Evolutionary conservation across 208 protist species (phyloP).

Genomic region (Wallacemonas collosoma): DNA sequence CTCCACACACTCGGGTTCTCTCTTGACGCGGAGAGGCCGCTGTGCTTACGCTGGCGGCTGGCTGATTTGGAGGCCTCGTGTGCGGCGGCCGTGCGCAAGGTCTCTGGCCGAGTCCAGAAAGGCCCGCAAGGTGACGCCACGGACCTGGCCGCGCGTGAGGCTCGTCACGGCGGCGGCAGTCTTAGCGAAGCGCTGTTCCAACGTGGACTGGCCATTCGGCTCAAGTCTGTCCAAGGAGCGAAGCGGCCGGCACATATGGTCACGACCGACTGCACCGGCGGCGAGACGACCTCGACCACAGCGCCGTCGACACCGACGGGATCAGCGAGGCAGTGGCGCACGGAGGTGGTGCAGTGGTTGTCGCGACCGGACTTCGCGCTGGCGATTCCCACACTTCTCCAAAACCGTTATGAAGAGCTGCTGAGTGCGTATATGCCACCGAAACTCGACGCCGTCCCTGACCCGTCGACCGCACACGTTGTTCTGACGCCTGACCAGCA

Average conservation of each 20-base stretch:
- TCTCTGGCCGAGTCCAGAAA: too few species aligned
- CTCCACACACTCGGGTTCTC: constrained; percentile 64
- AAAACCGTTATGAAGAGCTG: constrained; percentile 56
- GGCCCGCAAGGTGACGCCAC: too few species aligned
- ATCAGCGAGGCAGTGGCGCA: constrained; percentile 37
- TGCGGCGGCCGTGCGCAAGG: too few species aligned
- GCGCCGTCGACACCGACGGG: not conserved
- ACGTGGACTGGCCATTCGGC: not conserved
- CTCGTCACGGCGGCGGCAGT: too few species aligned
- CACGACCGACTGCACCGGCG: too few species aligned
- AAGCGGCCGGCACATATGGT: not conserved
- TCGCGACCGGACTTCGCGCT: constrained; percentile 50
- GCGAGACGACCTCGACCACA: not conserved
- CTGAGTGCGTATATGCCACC: constrained; percentile 67
- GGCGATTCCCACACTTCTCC: constrained; percentile 45
- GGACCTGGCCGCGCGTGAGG: too few species aligned
- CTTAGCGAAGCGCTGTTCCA: too few species aligned
- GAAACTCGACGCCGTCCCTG: constrained; percentile 69
- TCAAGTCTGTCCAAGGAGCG: constrained; percentile 10
- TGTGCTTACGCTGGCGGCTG: constrained; percentile 64
- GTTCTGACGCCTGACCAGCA: constrained; percentile 76
- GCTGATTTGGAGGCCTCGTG: not conserved
- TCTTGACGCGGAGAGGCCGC: constrained; percentile 44
- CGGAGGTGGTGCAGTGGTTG: constrained; percentile 47
- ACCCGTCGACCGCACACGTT: constrained; percentile 34